A percentile compares a stretch with the other conserved stretches of the same genome.
phyloP scores from a whole-genome alignment of 768 basidiomycete genomes.

The Mycena venus region DNA sequence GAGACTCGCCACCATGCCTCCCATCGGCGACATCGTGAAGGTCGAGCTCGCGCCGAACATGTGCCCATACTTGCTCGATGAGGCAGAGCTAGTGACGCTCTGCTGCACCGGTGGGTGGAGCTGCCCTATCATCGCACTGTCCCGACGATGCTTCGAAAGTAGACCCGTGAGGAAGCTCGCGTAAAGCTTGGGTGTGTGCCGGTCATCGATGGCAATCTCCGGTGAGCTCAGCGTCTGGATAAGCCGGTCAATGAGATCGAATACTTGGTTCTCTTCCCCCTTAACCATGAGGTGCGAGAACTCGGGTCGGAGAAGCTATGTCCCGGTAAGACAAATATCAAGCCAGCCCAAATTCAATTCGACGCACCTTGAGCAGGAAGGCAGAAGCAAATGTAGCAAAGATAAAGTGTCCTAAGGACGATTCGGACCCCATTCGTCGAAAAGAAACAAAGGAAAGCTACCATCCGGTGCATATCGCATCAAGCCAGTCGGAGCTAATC shows the following conservation, averaged over 20 bases:
- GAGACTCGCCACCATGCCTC: constrained; percentile 13
- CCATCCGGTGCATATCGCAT: constrained; percentile 87
- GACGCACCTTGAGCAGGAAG: constrained; percentile 82
- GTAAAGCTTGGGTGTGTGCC: constrained; percentile 85
- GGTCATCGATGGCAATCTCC: constrained; percentile 84
- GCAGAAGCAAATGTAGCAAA: constrained; percentile 88
- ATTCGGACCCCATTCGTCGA: neutral
- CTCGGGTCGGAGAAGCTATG: constrained; percentile 79
- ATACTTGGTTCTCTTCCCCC: constrained; percentile 79
- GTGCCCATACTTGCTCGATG: constrained; percentile 32
- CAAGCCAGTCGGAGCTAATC: constrained; percentile 77
- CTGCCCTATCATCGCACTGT: constrained; percentile 70
- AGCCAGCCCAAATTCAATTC: neutral
- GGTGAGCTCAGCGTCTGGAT: constrained; percentile 80
- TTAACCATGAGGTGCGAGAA: constrained; percentile 71
- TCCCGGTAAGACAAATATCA: neutral
- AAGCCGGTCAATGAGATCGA: constrained; percentile 77
- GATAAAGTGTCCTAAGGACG: constrained; percentile 74
- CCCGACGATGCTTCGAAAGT: constrained; percentile 77
- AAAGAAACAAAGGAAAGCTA: constrained; percentile 42
- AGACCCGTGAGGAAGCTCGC: constrained; percentile 83
- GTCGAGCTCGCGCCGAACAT: constrained; percentile 37
- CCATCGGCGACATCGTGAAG: constrained; percentile 43
- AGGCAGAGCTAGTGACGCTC: constrained; percentile 29
- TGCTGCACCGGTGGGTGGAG: constrained; percentile 62